These are phyloP conservation scores for Isatis tinctoria DNA, from an alignment of 345 rosid species.

Conservation along the genomic window DNA sequence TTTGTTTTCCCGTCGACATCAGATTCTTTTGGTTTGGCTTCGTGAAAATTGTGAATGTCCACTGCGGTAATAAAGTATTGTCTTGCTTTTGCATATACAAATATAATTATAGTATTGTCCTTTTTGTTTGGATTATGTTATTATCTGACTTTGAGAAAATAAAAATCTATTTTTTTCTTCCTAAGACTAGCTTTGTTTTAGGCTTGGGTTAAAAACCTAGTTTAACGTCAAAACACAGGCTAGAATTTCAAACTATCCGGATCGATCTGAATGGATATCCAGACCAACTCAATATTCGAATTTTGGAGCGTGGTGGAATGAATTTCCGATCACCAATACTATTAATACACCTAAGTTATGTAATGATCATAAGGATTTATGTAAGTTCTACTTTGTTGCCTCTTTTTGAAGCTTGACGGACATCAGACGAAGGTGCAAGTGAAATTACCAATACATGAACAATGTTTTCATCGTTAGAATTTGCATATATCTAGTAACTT, in stretches of 20 bases:
- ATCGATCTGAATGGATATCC: not conserved
- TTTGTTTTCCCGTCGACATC: conserved; percentile 18
- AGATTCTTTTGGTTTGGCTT: conserved; percentile 25
- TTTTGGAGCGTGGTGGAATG: not conserved
- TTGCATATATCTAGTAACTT: not conserved
- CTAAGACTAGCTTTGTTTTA: not conserved
- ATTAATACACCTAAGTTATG: not conserved
- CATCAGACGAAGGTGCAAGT: not conserved
- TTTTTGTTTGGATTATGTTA: not conserved
- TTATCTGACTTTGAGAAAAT: not conserved
- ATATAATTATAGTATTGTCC: not conserved
- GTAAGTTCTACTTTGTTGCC: not conserved
- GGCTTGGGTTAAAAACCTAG: not conserved
- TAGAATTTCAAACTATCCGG: not conserved
- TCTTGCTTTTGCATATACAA: not conserved
- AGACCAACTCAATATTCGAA: not conserved
- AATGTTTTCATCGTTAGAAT: not conserved
- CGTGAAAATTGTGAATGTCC: not conserved
- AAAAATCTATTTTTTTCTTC: not conserved
- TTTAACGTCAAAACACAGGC: too few relatives aligned
- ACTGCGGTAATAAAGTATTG: not conserved
- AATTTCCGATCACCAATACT: not conserved
- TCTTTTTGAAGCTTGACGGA: not conserved
- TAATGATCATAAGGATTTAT: not conserved
- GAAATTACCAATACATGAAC: not conserved